These are phyloP conservation scores for Rachicladosporium sp. DNA, from an alignment of 2,329 filamentous ascomycete genomes.

Conservation along the genomic window DNA sequence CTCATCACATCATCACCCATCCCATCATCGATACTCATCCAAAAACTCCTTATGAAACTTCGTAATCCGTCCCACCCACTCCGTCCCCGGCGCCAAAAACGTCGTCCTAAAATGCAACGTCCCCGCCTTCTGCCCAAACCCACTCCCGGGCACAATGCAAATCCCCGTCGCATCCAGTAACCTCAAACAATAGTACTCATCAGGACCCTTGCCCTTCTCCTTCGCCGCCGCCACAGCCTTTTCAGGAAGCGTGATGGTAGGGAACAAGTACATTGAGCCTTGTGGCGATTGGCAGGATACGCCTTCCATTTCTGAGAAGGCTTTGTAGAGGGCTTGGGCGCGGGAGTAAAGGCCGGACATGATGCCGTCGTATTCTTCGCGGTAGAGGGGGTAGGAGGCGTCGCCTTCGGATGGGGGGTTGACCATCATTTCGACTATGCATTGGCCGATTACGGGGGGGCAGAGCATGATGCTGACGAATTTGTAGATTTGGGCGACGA, in stretches of 20 bases:
- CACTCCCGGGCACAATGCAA: constrained; percentile 81
- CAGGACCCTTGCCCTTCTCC: constrained; percentile 59
- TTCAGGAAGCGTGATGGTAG: constrained; percentile 66
- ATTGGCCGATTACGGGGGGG: constrained; percentile 89
- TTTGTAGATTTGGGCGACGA: constrained; percentile 94
- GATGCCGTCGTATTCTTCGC: constrained; percentile 73
- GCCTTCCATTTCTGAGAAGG: constrained; percentile 90
- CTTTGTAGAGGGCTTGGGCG: constrained; percentile 74
- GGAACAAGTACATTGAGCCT: constrained; percentile 98
- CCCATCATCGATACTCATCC: constrained; percentile 51
- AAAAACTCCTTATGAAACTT: constrained; percentile 89
- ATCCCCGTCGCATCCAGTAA: constrained; percentile 89
- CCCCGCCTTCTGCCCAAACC: constrained; percentile 87
- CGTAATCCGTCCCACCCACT: constrained; percentile 78
- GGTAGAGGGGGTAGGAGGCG: constrained; percentile 71
- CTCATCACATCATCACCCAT: not conserved
- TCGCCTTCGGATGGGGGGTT: constrained; percentile 80
- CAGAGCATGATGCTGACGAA: constrained; percentile 96
- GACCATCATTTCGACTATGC: constrained; percentile 93
- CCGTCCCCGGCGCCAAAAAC: constrained; percentile 88
- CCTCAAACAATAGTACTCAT: constrained; percentile 88
- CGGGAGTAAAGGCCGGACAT: constrained; percentile 65
- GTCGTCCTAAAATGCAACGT: constrained; percentile 92
- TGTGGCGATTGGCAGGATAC: constrained; percentile 81
- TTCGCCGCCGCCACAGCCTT: constrained; percentile 69